A percentile compares a stretch with the other conserved stretches of the same genome.
phyloP scores from a whole-genome alignment of 2,329 filamentous ascomycete genomes.

The Claviceps sp. region DNA sequence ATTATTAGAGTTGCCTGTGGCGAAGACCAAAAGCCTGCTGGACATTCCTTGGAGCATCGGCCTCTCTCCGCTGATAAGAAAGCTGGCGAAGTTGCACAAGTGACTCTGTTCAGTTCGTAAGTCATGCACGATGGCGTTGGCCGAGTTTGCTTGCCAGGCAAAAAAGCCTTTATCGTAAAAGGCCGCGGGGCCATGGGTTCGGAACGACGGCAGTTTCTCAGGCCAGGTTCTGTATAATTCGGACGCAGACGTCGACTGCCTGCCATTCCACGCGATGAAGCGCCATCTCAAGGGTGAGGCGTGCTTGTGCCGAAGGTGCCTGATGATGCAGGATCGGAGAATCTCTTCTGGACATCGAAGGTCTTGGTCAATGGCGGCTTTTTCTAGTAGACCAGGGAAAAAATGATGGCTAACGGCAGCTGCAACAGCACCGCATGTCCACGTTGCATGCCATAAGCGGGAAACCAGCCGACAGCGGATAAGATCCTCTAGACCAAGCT shows the following conservation, averaged over 20 bases:
- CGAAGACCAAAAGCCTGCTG: not conserved
- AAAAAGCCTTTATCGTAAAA: conserved; percentile 14
- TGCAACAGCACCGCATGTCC: conserved; percentile 13
- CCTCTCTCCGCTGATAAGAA: conserved; percentile 7
- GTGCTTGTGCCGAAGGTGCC: conserved; percentile 8
- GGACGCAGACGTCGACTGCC: not conserved
- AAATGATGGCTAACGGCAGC: conserved; percentile 11
- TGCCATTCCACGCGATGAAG: conserved; percentile 6
- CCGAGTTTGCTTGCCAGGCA: conserved; percentile 14
- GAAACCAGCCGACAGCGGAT: conserved; percentile 14
- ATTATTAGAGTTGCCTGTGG: conserved; percentile 2
- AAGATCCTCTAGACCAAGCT: conserved; percentile 14
- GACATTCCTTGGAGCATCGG: conserved; percentile 11
- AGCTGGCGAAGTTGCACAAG: conserved; percentile 9
- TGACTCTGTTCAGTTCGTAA: conserved; percentile 9
- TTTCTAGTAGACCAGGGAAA: conserved; percentile 16
- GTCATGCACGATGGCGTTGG: conserved; percentile 14
- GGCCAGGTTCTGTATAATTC: not conserved
- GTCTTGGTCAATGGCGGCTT: not conserved
- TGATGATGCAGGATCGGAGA: not conserved
- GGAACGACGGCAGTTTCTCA: not conserved
- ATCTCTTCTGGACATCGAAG: not conserved
- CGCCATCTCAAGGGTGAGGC: conserved; percentile 7
- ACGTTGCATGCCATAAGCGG: conserved; percentile 13
- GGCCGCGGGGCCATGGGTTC: not conserved